These are phyloP conservation scores for Curvularia spicifera DNA, from an alignment of 2,329 filamentous ascomycete genomes.

Conservation along the genomic window DNA sequence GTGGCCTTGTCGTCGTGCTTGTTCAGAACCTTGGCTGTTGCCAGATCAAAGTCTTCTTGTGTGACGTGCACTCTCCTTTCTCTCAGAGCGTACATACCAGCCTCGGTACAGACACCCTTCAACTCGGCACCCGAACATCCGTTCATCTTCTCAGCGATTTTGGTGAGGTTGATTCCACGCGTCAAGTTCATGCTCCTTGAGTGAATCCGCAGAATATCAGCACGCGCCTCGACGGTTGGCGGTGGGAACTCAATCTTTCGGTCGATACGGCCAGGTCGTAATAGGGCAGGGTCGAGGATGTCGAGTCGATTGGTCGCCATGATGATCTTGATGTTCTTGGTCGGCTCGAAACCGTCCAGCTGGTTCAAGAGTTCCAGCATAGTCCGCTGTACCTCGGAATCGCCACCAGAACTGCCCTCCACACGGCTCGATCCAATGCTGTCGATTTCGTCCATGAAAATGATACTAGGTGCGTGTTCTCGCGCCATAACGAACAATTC, in stretches of 20 bases:
- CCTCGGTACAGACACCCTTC: constrained; percentile 98
- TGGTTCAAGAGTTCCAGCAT: constrained; percentile 99
- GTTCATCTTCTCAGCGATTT: constrained; percentile 99
- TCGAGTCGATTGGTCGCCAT: constrained; percentile 99
- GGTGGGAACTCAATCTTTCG: constrained; percentile 99
- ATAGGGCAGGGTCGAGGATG: constrained; percentile 91
- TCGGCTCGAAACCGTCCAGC: constrained; percentile 97
- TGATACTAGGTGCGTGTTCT: constrained; percentile 97
- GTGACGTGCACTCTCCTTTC: constrained; percentile 97
- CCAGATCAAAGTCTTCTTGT: constrained; percentile 98
- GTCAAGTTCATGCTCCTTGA: constrained; percentile 98
- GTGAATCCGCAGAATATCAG: constrained; percentile 97
- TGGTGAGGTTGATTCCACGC: constrained; percentile 93
- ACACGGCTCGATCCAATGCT: constrained; percentile 97
- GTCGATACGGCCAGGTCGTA: constrained; percentile 97
- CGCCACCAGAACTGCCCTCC: constrained; percentile 91
- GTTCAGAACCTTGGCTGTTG: constrained; percentile 98
- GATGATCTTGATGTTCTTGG: constrained; percentile 99
- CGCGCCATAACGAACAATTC: constrained; percentile 99
- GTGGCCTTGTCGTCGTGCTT: constrained; percentile 99
- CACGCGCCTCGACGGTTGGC: constrained; percentile 92
- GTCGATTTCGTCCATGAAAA: constrained; percentile 99
- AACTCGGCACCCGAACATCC: constrained; percentile 96
- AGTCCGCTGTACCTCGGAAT: constrained; percentile 97
- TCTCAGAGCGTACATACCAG: constrained; percentile 95